phyloP scores from a whole-genome alignment of 139 green algal species.

The Closterium sp. region DNA sequence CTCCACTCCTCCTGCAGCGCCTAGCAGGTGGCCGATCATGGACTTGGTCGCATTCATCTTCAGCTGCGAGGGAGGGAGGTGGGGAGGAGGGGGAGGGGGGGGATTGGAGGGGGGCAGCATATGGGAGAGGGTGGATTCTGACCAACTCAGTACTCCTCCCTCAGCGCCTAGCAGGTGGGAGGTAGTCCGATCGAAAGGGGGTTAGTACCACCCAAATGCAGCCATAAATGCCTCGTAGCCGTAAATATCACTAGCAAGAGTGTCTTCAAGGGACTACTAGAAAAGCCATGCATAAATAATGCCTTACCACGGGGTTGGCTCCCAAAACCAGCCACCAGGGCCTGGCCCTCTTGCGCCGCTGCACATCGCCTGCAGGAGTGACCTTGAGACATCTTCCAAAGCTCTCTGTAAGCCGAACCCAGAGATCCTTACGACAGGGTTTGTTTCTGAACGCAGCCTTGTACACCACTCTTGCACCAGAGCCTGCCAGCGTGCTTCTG shows the following conservation, averaged over 20 bases:
- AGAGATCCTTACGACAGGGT: no score
- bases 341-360: slow-evolving; percentile 78
- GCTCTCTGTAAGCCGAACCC: no score
- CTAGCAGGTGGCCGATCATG: slow-evolving; percentile 97
- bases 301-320: not conserved
- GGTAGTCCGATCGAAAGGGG: not conserved
- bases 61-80: slow-evolving; percentile 51
- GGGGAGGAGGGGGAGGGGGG: no score
- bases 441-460: no score
- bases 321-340: slow-evolving; percentile 31
- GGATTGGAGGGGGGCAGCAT: not conserved
- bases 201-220: no score
- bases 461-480: no score
- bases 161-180: not conserved
- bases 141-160: no score
- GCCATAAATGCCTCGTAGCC: slow-evolving; percentile 65
- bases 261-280: slow-evolving; percentile 64
- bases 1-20: slow-evolving; percentile 92
- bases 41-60: slow-evolving; percentile 99
- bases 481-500: no score
- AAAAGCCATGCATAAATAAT: no score
- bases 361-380: slow-evolving; percentile 94
- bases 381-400: no score
- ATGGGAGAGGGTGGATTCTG: not conserved
- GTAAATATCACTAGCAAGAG: slow-evolving; percentile 93